Conservation (phyloP, 2,329 filamentous ascomycete genomes). For the Tolypocladium tropicale region DNA sequence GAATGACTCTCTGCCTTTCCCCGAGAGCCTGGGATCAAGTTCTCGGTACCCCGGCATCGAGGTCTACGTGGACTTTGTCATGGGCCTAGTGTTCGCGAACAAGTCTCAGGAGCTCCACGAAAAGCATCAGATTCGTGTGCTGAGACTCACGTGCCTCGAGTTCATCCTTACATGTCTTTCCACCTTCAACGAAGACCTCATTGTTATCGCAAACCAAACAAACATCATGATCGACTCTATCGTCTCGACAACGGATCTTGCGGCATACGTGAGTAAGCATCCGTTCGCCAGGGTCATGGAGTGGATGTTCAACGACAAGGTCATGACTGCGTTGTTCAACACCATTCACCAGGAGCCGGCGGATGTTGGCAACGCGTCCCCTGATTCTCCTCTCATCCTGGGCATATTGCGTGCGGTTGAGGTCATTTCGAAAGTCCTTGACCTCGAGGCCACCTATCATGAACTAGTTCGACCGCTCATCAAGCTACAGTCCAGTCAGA, state of each 20-base stretch:
- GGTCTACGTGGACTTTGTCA: slow-evolving; percentile 81
- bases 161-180: slow-evolving; percentile 71
- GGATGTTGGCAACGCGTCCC: slow-evolving; percentile 60
- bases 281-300: slow-evolving; percentile 94
- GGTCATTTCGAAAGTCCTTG: slow-evolving; percentile 72
- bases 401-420: slow-evolving; percentile 73
- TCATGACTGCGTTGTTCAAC: slow-evolving; percentile 68
- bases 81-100: slow-evolving; percentile 66
- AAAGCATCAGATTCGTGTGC: slow-evolving; percentile 56
- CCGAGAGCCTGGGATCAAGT: slow-evolving; percentile 69
- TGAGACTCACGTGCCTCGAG: slow-evolving; percentile 72
- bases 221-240: slow-evolving; percentile 64
- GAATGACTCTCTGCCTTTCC: slow-evolving; percentile 73
- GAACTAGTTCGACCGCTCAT: slow-evolving; percentile 77
- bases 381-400: slow-evolving; percentile 72
- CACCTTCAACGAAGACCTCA: slow-evolving; percentile 89
- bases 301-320: slow-evolving; percentile 92
- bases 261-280: slow-evolving; percentile 75
- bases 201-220: slow-evolving; percentile 73
- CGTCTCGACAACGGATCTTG: slow-evolving; percentile 64
- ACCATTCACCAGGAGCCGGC: slow-evolving; percentile 66
- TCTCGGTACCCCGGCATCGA: slow-evolving; percentile 77
- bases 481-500: slow-evolving; percentile 51
- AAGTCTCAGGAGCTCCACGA: slow-evolving; percentile 57
- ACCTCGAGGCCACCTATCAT: slow-evolving; percentile 83